These are phyloP conservation scores for Sclerotinia nivalis DNA, from an alignment of 2,329 filamentous ascomycete genomes.

Conservation along the genomic window DNA sequence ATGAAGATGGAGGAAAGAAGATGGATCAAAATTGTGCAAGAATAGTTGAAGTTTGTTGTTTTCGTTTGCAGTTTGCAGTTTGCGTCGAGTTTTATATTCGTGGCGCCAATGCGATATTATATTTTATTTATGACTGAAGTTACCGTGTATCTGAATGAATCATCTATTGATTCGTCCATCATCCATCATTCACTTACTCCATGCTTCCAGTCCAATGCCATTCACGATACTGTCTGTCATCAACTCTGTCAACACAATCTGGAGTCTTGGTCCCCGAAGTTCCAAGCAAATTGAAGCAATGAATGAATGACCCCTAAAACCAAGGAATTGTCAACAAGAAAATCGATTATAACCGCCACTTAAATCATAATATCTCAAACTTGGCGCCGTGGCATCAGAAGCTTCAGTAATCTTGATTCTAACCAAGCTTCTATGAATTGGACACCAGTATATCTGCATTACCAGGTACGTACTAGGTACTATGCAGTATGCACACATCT, in stretches of 20 bases:
- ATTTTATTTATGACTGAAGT: neutral
- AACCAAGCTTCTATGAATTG: constrained; percentile 3
- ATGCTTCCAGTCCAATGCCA: no score
- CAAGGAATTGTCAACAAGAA: neutral
- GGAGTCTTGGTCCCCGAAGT: neutral
- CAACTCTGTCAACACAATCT: neutral
- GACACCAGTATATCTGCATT: neutral
- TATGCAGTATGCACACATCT: neutral
- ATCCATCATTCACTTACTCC: no score
- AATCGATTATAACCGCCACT: neutral
- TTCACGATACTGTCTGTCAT: neutral
- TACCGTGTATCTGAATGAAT: neutral
- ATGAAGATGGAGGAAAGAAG: neutral
- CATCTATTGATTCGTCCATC: no score
- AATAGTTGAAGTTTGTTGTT: neutral
- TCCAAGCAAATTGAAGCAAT: neutral
- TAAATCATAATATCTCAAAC: neutral
- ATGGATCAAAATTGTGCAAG: neutral
- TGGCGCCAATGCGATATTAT: neutral
- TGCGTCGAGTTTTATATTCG: neutral
- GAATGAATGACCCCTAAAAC: neutral
- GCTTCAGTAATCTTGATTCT: constrained; percentile 12
- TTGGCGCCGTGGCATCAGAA: neutral
- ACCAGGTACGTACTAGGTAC: no score
- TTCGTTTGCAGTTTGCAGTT: neutral